Percentiles rank a stretch among this genome's conserved stretches.
phyloP scores from a whole-genome alignment of 1,284 basidiomycete genomes.

The Pseudozyma sp. region DNA sequence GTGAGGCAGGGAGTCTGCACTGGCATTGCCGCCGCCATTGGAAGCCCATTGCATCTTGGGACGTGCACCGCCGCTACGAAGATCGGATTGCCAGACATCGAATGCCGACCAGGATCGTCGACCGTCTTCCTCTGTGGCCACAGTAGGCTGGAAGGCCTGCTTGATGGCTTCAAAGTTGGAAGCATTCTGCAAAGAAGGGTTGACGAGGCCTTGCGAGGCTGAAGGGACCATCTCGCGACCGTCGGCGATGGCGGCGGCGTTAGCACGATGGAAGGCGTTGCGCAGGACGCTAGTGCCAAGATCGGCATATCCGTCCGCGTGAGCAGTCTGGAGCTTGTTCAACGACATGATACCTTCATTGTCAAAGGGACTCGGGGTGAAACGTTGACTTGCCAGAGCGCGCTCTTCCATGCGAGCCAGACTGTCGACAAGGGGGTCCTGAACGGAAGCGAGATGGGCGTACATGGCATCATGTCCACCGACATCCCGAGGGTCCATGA shows the following conservation, averaged over 20 bases:
- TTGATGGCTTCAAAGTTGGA: slow-evolving; percentile 59
- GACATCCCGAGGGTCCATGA: slow-evolving; percentile 13
- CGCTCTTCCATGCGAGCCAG: slow-evolving; percentile 41
- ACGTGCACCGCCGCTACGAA: slow-evolving; percentile 24
- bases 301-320: slow-evolving; percentile 28
- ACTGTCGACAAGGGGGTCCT: slow-evolving; percentile 44
- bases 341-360: slow-evolving; percentile 8
- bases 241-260: slow-evolving; percentile 23
- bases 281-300: slow-evolving; percentile 39
- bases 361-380: slow-evolving; percentile 16
- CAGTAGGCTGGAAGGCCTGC: slow-evolving; percentile 55
- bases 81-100: slow-evolving; percentile 55
- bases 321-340: slow-evolving; percentile 24
- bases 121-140: slow-evolving; percentile 54
- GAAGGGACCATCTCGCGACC: slow-evolving; percentile 17
- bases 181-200: slow-evolving; percentile 37
- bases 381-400: slow-evolving; percentile 21
- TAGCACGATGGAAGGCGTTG: slow-evolving; percentile 40
- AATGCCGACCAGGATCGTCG: slow-evolving; percentile 60
- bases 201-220: slow-evolving; percentile 22
- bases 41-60: slow-evolving; percentile 32
- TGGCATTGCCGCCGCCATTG: slow-evolving; percentile 23
- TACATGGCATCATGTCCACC: slow-evolving; percentile 30
- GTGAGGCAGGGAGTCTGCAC: slow-evolving; percentile 45
- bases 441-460: slow-evolving; percentile 30